Conservation (phyloP, 2,329 filamentous ascomycete genomes). For the Cordyceps tenuipes region DNA sequence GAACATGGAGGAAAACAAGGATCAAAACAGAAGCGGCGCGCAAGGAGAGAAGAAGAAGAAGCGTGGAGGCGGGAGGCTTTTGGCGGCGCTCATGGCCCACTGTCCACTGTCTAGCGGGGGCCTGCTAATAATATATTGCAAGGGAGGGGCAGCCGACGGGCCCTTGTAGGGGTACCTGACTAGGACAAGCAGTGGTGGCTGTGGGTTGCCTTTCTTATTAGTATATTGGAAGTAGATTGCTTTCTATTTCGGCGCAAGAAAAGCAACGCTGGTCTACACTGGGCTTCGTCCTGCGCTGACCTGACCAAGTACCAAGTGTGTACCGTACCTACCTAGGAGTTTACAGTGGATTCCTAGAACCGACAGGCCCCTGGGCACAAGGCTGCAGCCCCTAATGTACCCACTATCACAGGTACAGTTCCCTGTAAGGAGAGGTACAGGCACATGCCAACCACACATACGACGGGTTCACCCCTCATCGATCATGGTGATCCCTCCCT, state of each 20-base stretch:
- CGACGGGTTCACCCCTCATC: background rate
- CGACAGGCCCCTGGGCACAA: background rate
- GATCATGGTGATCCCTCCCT: background rate
- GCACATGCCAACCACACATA: background rate
- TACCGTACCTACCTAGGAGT: too few relatives aligned
- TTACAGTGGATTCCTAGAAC: background rate
- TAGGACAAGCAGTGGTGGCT: background rate
- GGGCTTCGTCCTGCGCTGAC: too few relatives aligned
- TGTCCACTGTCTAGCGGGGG: background rate
- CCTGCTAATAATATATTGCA: background rate
- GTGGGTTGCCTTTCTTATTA: background rate
- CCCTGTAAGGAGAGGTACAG: background rate
- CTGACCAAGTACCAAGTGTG: too few relatives aligned
- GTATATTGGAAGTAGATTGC: background rate
- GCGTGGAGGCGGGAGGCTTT: background rate
- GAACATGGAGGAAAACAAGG: constrained; percentile 7
- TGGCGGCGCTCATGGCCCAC: constrained; percentile 5
- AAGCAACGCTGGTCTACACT: too few relatives aligned
- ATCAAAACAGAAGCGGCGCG: constrained; percentile 11
- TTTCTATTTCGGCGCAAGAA: background rate
- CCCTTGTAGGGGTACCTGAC: background rate
- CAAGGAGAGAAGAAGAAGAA: background rate
- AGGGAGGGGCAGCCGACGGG: background rate
- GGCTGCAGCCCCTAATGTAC: background rate
- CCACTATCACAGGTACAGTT: background rate